Evolutionary conservation across 2,329 filamentous ascomycete species (phyloP).

Genomic region (Cytospora mali): DNA sequence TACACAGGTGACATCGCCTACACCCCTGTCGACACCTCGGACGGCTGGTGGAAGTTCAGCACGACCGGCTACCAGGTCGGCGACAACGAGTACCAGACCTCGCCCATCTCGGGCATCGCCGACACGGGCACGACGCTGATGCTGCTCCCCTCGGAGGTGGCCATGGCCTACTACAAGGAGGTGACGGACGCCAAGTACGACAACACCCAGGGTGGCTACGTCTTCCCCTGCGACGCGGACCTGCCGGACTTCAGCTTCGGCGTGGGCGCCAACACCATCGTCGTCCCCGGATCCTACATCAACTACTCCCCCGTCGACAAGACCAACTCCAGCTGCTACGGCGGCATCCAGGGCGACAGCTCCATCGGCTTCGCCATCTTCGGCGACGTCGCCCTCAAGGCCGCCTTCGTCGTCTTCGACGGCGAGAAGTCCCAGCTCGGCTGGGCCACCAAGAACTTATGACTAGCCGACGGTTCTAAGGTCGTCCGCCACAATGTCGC

Average conservation of each 20-base stretch:
- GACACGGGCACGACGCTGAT: conserved; percentile 70
- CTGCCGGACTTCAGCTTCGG: conserved; percentile 42
- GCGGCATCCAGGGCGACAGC: conserved; percentile 38
- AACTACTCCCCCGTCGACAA: conserved; percentile 38
- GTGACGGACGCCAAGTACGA: conserved; percentile 47
- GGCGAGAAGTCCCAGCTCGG: conserved; percentile 44
- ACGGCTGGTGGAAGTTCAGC: conserved; percentile 66
- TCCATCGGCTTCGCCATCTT: conserved; percentile 36
- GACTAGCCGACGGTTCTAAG: conserved; percentile 17
- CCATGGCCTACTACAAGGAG: conserved; percentile 53
- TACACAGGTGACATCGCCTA: conserved; percentile 57
- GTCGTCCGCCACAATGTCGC: conserved; percentile 21
- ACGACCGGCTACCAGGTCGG: conserved; percentile 58
- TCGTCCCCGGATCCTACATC: conserved; percentile 42
- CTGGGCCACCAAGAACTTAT: conserved; percentile 40
- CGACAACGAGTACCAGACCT: conserved; percentile 37
- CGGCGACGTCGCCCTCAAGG: conserved; percentile 38
- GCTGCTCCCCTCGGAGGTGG: conserved; percentile 50
- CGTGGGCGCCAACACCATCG: conserved; percentile 38
- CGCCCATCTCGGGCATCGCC: conserved; percentile 57
- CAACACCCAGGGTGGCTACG: conserved; percentile 43
- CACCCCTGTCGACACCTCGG: conserved; percentile 52
- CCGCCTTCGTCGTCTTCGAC: conserved; percentile 39
- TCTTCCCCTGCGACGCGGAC: conserved; percentile 40
- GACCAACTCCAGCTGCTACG: conserved; percentile 38